Evolutionary conservation across 345 rosid species (phyloP).

Genomic region (Eutrema japonicum): DNA sequence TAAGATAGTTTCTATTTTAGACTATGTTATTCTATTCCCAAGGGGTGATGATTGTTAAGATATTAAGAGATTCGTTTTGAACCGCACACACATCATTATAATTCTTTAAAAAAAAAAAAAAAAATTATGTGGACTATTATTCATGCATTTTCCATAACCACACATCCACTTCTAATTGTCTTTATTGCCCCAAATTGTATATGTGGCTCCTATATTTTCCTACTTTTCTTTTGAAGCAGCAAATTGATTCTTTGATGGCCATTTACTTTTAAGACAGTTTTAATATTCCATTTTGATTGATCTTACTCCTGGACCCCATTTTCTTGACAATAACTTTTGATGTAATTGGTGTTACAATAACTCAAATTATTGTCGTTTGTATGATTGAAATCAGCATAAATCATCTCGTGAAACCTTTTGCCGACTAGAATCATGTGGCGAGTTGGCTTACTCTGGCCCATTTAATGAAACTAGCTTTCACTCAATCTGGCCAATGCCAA

Average conservation of each 20-base stretch:
- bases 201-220: not conserved
- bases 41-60: not conserved
- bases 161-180: not conserved
- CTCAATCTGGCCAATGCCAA: conserved; percentile 12
- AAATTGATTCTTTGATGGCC: conserved; percentile 14
- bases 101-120: too few species aligned
- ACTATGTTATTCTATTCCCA: not conserved
- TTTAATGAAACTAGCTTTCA: conserved; percentile 1
- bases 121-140: not conserved
- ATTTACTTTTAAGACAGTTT: not conserved
- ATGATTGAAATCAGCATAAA: not conserved
- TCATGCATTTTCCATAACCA: not conserved
- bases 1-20: not conserved
- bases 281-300: conserved; percentile 21
- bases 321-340: conserved; percentile 9
- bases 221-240: not conserved
- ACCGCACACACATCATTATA: too few species aligned
- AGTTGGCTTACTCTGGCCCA: conserved; percentile 34
- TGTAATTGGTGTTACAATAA: not conserved
- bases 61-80: not conserved
- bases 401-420: not conserved
- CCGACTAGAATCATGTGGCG: conserved; percentile 14
- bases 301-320: conserved; percentile 31
- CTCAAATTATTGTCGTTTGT: conserved; percentile 19
- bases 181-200: not conserved